These are phyloP conservation scores for Mycena polygramma DNA, from an alignment of 768 basidiomycete species.

Conservation along the genomic window DNA sequence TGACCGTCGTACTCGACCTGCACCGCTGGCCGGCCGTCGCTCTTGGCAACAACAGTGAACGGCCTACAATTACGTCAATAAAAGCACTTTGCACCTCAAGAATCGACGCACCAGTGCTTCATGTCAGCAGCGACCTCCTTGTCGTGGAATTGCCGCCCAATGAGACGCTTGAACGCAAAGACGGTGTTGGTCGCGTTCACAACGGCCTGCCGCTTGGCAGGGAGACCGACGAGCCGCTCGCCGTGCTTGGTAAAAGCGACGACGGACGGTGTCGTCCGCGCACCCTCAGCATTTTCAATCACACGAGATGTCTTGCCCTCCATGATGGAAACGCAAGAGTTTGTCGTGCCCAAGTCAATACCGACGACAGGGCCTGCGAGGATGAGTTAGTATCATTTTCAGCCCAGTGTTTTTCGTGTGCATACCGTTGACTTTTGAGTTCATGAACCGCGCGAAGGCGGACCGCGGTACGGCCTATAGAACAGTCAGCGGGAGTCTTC, in stretches of 20 bases:
- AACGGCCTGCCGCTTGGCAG: slow-evolving; percentile 97
- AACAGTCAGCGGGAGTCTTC: slow-evolving; percentile 25
- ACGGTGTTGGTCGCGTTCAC: slow-evolving; percentile 96
- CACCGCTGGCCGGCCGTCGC: slow-evolving; percentile 83
- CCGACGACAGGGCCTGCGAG: slow-evolving; percentile 86
- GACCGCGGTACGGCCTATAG: slow-evolving; percentile 75
- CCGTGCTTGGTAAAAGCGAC: slow-evolving; percentile 99
- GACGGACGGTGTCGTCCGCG: slow-evolving; percentile 97
- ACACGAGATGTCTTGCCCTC: slow-evolving; percentile 96
- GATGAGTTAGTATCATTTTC: neutral
- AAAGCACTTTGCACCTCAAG: neutral
- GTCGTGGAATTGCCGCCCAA: slow-evolving; percentile 94
- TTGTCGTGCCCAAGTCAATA: slow-evolving; percentile 96
- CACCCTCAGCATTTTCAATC: slow-evolving; percentile 98
- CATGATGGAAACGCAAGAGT: slow-evolving; percentile 94
- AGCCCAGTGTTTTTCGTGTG: slow-evolving; percentile 11
- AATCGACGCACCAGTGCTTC: slow-evolving; percentile 75
- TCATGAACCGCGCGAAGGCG: slow-evolving; percentile 92
- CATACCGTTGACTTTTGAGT: slow-evolving; percentile 91
- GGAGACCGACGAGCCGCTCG: slow-evolving; percentile 95
- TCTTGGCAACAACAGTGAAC: slow-evolving; percentile 79
- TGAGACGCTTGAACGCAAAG: slow-evolving; percentile 93
- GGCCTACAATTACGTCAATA: slow-evolving; percentile 64
- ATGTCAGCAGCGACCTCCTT: slow-evolving; percentile 94
- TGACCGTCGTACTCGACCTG: slow-evolving; percentile 91